Base-by-base conservation (phyloP, 2,329 filamentous ascomycete genomes). In the Macrophomina tecta region DNA sequence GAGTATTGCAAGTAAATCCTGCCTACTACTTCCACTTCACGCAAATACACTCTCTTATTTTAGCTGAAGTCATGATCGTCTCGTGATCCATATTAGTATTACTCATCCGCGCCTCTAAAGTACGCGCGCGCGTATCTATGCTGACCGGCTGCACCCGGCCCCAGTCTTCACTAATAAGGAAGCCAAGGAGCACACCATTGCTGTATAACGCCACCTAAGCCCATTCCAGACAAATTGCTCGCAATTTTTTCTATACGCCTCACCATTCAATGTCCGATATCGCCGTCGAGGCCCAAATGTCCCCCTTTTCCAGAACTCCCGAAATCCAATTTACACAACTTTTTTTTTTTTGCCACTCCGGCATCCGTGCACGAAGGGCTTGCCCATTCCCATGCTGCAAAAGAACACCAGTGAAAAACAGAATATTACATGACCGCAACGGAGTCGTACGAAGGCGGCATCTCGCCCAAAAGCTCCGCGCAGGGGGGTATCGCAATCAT, bases 391-490 rank as follows among this genome's bases (percentile, higher is more conserved):
- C 38, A 8, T 14, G 7, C 38, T 9, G 3, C 7, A 40, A 40
- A 40, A 45, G 42, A n/a, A 14, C 16, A 16, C 9, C 16, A 45
- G 42, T 14, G 42, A 45, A 45, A n/a, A 45, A 45, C n/a, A 40
- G 9, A 36, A n/a, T 23, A 40, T 60, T 46, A 60, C 56, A 60
- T 60, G 6, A 60, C 56, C 2, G 56, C 56, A 28, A 60, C 56
- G 6, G 56, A 60, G 9, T 60, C 56, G 40, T 60, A 60, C 5
- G 56, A 60, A 28, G 56, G 56, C 56, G 56, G 56, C 56, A 42
- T 46, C 56, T 60, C 56, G 40, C 56, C 56, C 16, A 60, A 8
- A 9, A 60, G 28, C 40, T 60, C 56, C 11, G 38, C 42, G 18
- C 42, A 60, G 14, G 56, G 53, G 36, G 53, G 56, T 42, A 60